A percentile compares a stretch with the other conserved stretches of the same genome.
Evolutionary conservation across 2,329 filamentous ascomycete species (phyloP).

Genomic region (Pleomassaria siparia): DNA sequence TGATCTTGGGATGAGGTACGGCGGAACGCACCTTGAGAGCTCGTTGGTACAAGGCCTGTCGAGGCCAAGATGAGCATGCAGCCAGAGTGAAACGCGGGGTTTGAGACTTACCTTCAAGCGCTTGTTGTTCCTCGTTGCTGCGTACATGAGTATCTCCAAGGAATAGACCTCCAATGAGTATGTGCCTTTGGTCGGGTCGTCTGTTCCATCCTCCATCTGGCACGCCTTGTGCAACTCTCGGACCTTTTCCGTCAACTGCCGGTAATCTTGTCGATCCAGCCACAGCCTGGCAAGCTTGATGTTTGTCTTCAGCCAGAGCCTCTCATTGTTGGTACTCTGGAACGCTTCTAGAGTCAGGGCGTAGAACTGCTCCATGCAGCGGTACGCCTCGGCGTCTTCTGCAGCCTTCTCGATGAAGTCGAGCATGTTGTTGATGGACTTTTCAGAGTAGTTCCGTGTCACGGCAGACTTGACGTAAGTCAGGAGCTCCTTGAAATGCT

Average conservation of each 20-base stretch:
- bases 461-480: conserved; percentile 97
- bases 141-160: conserved; percentile 98
- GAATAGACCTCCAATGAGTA: conserved; percentile 96
- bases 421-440: conserved; percentile 99
- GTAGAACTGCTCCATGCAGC: conserved; percentile 94
- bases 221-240: conserved; percentile 87
- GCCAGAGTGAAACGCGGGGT: conserved; percentile 14
- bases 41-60: conserved; percentile 76
- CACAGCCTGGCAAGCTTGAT: conserved; percentile 93
- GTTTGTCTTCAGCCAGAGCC: conserved; percentile 96
- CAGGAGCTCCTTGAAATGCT: conserved; percentile 91
- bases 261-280: conserved; percentile 88
- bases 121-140: conserved; percentile 96
- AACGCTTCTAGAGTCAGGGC: conserved; percentile 91
- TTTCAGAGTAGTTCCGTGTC: conserved; percentile 97
- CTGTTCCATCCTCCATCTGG: conserved; percentile 80
- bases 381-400: conserved; percentile 68
- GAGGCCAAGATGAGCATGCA: conserved; percentile 27
- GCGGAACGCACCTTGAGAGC: conserved; percentile 93
- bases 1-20: conserved; percentile 96
- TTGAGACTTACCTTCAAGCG: conserved; percentile 69
- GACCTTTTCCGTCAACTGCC: conserved; percentile 76
- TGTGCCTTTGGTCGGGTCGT: conserved; percentile 93
- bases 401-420: conserved; percentile 94
- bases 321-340: conserved; percentile 95